Evolutionary conservation across 257 asterid genomes (phyloP), one percentile per base, ranked within the genome.

Genomic region (Gardenia jasminoides): DNA sequence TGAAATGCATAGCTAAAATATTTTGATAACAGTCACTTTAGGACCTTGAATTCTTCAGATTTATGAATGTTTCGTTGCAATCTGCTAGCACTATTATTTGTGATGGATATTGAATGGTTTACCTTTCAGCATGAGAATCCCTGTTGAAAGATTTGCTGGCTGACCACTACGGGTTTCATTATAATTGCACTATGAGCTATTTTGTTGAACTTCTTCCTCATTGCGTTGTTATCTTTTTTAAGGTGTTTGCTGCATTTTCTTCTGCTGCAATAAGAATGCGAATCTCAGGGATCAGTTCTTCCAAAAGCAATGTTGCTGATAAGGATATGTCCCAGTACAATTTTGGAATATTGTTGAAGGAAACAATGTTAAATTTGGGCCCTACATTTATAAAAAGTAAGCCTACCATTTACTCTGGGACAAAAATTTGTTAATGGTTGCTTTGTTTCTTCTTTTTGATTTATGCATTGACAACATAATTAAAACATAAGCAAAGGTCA

Each of bases 341-440:
- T 78, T 88, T 92, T 76, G 98, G 99, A 84, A 83, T 87, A 80
- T 80, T 93, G 67, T 83, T 95, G 48, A 95, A 95, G 86, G 97
- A 93, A 83, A 92, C 97, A 67, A 86, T 95, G 93, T 91, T 95
- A 72, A 86, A 85, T 78, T 85, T 95, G 91, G 99, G 99, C 39
- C 99, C 99, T 68, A 91, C 99, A 82, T 95, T 95, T 87, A 91
- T 95, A 75, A 95, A 95, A 92, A 90, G 99, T 93, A 86, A 84
- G 83, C 76, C 46, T 46, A 6, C 66, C 36, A 67, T 39, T 48
- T 61, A 30, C 72, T 73, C 48, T 64, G n/a, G 30, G 48, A 54
- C 69, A 71, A 43, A 78, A 56, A 69, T 75, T 54, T 79, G 59
- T 78, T 76, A n/a, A 39, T 68, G 30, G 28, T 68, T 71, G 50